Percentiles rank a stretch among this genome's conserved stretches.
Evolutionary conservation across 306 rosid genomes (phyloP).

Genomic region (Medicago truncatula): DNA sequence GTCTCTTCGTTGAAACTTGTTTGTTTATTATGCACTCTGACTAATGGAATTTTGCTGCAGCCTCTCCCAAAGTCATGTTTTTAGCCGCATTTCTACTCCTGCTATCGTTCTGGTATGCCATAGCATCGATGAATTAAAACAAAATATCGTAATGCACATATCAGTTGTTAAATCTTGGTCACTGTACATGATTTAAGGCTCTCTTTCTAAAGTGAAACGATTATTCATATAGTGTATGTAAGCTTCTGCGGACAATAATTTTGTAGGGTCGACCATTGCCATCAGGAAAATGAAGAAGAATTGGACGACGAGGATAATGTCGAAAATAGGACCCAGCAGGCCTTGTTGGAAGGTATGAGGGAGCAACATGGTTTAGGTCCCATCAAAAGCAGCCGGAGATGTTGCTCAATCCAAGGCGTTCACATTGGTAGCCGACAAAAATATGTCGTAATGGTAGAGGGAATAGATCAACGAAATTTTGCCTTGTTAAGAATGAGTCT

Average conservation of each 20-base stretch:
- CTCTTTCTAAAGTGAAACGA: not conserved
- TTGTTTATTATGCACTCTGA: conserved; percentile 37
- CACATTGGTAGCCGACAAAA: conserved; percentile 69
- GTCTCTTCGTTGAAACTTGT: conserved; percentile 22
- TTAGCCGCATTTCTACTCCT: conserved; percentile 71
- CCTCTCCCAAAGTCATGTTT: conserved; percentile 67
- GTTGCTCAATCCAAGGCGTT: conserved; percentile 65
- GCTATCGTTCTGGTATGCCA: conserved; percentile 75
- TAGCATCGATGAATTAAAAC: not conserved
- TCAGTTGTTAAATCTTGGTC: not conserved
- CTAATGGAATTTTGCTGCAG: conserved; percentile 54
- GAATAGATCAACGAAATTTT: not conserved
- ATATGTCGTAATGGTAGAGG: conserved; percentile 61
- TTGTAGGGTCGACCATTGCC: conserved; percentile 82
- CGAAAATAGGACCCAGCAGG: conserved; percentile 52
- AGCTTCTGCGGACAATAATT: conserved; percentile 50
- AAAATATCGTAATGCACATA: not conserved
- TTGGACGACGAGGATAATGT: conserved; percentile 54
- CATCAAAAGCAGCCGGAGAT: conserved; percentile 46
- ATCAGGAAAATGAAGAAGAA: conserved; percentile 78
- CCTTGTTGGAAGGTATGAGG: conserved; percentile 57
- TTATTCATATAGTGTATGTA: conserved; percentile 45
- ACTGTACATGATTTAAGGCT: not conserved
- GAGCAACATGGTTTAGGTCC: conserved; percentile 43
- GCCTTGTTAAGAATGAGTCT: conserved; percentile 5